These are phyloP conservation scores for Mucor irregularis DNA, from an alignment of 371 early-diverging fungal genomes.

Conservation along the genomic window DNA sequence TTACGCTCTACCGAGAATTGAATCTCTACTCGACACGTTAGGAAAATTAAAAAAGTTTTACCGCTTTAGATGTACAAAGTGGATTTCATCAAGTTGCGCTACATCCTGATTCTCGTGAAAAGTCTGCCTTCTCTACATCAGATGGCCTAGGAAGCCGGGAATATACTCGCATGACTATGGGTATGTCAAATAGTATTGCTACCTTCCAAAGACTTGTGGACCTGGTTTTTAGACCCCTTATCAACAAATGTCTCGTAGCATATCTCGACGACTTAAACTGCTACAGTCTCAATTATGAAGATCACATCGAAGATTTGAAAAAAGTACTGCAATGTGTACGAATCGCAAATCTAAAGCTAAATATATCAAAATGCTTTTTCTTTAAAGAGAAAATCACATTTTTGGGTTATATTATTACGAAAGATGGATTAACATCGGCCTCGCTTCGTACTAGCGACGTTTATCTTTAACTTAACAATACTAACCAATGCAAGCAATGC, in stretches of 20 bases:
- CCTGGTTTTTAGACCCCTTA: slow-evolving; percentile 21
- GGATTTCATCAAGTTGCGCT: slow-evolving; percentile 44
- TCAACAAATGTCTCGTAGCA: neutral
- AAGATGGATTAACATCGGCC: too few relatives aligned
- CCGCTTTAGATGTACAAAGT: slow-evolving; percentile 7
- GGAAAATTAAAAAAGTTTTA: neutral
- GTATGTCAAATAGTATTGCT: slow-evolving; percentile 32
- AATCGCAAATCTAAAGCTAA: neutral
- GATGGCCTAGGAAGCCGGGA: slow-evolving; percentile 24
- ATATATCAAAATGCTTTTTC: neutral
- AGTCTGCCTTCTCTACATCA: slow-evolving; percentile 51
- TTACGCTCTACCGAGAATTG: slow-evolving; percentile 42
- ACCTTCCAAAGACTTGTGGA: slow-evolving; percentile 40
- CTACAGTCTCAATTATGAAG: neutral
- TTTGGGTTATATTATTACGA: slow-evolving; percentile 2
- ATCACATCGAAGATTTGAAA: neutral
- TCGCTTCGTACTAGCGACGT: too few relatives aligned
- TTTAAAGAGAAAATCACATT: neutral
- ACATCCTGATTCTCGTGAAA: slow-evolving; percentile 11
- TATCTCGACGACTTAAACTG: slow-evolving; percentile 1
- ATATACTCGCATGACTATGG: slow-evolving; percentile 37
- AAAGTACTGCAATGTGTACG: neutral
- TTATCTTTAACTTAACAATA: too few relatives aligned
- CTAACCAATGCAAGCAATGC: too few relatives aligned
- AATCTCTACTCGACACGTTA: slow-evolving; percentile 31